Evolutionary conservation across 768 basidiomycete species (phyloP).

Genomic region (Trametes cubensis): DNA sequence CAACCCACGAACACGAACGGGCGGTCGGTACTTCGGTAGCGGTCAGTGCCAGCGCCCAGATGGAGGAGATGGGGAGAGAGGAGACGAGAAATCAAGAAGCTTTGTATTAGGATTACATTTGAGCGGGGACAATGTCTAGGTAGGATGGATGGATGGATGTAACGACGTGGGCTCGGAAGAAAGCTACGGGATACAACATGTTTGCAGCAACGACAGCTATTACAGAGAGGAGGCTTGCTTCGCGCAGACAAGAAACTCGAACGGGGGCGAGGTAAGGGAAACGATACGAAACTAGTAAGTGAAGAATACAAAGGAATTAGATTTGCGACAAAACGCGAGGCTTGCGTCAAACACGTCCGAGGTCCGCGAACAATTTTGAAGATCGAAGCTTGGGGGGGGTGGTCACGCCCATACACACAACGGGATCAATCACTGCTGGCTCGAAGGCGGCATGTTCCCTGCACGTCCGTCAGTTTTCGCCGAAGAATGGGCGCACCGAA

Average conservation of each 20-base stretch:
- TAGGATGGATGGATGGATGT: background rate
- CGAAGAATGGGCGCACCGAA: background rate
- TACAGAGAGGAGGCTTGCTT: constrained; percentile 11
- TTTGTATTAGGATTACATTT: constrained; percentile 14
- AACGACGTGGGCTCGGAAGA: constrained; percentile 10
- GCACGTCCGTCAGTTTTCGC: background rate
- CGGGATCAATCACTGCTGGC: constrained; percentile 11
- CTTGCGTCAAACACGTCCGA: constrained; percentile 1
- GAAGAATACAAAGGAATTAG: constrained; percentile 8
- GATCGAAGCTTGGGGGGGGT: too few relatives aligned
- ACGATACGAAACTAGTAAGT: background rate
- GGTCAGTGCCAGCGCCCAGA: background rate
- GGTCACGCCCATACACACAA: too few relatives aligned
- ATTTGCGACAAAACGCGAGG: background rate
- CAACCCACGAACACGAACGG: background rate
- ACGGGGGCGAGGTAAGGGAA: background rate
- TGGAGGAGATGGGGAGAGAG: background rate
- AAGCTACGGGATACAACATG: constrained; percentile 29
- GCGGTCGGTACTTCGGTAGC: background rate
- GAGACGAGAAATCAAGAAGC: too few relatives aligned
- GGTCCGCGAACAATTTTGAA: constrained; percentile 5
- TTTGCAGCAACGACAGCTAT: constrained; percentile 23
- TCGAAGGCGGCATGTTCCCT: constrained; percentile 26
- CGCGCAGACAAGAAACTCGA: constrained; percentile 3
- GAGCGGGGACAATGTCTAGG: constrained; percentile 12